These are phyloP conservation scores for Lichtheimia hyalospora DNA, from an alignment of 371 early-diverging fungal species.

Conservation along the genomic window DNA sequence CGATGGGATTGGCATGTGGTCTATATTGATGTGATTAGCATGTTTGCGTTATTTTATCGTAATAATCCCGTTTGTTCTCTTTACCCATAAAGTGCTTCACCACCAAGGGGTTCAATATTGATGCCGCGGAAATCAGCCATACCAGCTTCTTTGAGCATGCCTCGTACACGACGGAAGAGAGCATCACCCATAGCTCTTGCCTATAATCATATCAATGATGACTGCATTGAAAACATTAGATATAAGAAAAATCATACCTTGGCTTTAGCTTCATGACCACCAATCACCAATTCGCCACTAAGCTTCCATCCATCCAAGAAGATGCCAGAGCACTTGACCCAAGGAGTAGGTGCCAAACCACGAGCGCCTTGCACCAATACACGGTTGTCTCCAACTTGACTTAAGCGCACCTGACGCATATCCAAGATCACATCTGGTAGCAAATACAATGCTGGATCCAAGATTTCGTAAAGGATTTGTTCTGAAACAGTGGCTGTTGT, in stretches of 20 bases:
- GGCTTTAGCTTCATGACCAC: slow-evolving; percentile 65
- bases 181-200: slow-evolving; percentile 67
- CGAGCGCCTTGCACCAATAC: slow-evolving; percentile 69
- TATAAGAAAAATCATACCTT: slow-evolving; percentile 35
- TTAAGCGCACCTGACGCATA: slow-evolving; percentile 60
- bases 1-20: slow-evolving; percentile 40
- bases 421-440: slow-evolving; percentile 77
- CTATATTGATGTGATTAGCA: slow-evolving; percentile 21
- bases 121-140: slow-evolving; percentile 51
- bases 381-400: slow-evolving; percentile 58
- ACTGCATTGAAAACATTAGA: too few relatives aligned
- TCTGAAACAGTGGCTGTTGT: slow-evolving; percentile 65
- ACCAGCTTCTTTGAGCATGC: slow-evolving; percentile 49
- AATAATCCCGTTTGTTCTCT: neutral
- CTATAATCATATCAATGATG: slow-evolving; percentile 12
- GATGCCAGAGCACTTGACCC: slow-evolving; percentile 70
- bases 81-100: slow-evolving; percentile 72
- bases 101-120: slow-evolving; percentile 68
- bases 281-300: slow-evolving; percentile 64
- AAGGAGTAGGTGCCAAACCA: slow-evolving; percentile 66
- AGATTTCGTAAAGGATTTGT: slow-evolving; percentile 72
- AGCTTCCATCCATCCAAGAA: slow-evolving; percentile 72
- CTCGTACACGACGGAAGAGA: slow-evolving; percentile 53
- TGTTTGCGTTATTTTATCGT: neutral
- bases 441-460: slow-evolving; percentile 70